Evolutionary conservation across 1,284 basidiomycete species (phyloP), one percentile per base, ranked within the genome.

Genomic region (Cryptococcus deneoformans): DNA sequence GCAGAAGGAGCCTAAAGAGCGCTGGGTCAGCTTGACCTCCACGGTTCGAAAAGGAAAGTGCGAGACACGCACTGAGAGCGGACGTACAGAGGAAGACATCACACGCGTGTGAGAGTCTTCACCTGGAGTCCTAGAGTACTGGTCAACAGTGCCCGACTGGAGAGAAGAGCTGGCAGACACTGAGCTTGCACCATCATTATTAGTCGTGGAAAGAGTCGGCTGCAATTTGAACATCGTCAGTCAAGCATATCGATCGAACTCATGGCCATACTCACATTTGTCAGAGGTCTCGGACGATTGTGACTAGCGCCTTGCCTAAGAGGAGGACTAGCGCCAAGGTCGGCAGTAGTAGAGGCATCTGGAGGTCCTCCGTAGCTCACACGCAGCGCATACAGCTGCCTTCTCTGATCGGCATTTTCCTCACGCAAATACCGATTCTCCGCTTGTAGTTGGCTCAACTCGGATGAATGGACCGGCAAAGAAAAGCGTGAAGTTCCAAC

Each of bases 401-500:
- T 55, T 5, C 74, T 62, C 12, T 75, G 62, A 54, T 73, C 72
- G 36, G 67, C 64, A 50, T 76, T 76, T 60, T 74, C 72, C 34
- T 73, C 69, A 34, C 74, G 64, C 1, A 76, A 67, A 51, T 71
- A 75, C 7, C 65, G 59, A 54, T 72, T 72, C 54, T 76, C 74
- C 5, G 66, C 66, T 37, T 68, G 63, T 9, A 75, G 51, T 46
- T 68, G 67, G 12, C 61, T 57, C 16, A 65, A 62, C 38, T 74
- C 71, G 37, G 71, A 70, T 34, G 68, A 62, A 40, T 69, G 64
- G 9, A 68, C 63, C 29, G 67, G 65, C 14, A 69, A 50, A 11
- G 62, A 64, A 10, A 35, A 60, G 53, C 66, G 53, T 11, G 57
- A 54, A 24, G 58, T 47, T 29, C 58, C 43, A 14, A 64, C 50